Percentiles rank a stretch among this genome's conserved stretches.
Conservation (phyloP, 192 early-diverging fungal genomes). For the Linnemannia elongata region DNA sequence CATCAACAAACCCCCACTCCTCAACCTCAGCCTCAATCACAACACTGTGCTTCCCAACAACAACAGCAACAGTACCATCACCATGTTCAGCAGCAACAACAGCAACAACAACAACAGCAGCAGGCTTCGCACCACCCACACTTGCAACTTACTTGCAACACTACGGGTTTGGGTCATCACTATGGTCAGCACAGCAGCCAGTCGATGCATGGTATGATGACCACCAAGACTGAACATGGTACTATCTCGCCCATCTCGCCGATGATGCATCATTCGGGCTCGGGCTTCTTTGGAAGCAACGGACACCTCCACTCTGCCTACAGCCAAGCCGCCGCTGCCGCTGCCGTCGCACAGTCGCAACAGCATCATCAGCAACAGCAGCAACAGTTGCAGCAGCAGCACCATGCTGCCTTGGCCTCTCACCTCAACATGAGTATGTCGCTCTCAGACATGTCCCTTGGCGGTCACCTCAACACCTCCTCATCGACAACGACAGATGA, state of each 20-base stretch:
- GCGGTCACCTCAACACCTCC: conserved; percentile 11
- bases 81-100: conserved; percentile 27
- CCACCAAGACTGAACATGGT: conserved; percentile 32
- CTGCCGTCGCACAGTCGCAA: neutral
- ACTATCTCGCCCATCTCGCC: conserved; percentile 49
- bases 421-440: conserved; percentile 48
- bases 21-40: neutral
- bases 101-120: conserved; percentile 23
- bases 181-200: conserved; percentile 4
- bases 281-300: conserved; percentile 35
- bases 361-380: conserved; percentile 22
- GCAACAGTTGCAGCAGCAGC: conserved; percentile 32
- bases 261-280: conserved; percentile 32
- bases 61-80: conserved; percentile 18
- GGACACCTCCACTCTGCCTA: conserved; percentile 24
- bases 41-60: neutral
- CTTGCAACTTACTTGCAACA: conserved; percentile 47
- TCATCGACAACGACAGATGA: conserved; percentile 17
- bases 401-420: conserved; percentile 24
- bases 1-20: conserved; percentile 11
- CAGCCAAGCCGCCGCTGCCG: conserved; percentile 5
- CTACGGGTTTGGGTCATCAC: neutral
- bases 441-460: conserved; percentile 33
- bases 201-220: neutral
- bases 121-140: conserved; percentile 21